A percentile compares a stretch with the other conserved stretches of the same genome.
Evolutionary conservation across 768 basidiomycete species (phyloP).

Genomic region (Boletus subcaerulescens): DNA sequence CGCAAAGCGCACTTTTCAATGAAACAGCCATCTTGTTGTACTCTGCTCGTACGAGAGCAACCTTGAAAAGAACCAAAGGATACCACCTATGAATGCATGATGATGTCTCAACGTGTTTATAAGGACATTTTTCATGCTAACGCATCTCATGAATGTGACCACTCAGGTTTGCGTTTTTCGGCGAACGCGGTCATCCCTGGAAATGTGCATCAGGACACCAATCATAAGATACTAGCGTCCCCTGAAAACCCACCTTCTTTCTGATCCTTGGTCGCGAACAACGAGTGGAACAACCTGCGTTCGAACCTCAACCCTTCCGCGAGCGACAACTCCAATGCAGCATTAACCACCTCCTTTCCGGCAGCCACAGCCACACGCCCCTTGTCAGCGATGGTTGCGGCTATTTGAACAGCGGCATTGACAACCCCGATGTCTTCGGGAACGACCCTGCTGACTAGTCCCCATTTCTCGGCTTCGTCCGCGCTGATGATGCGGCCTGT

Average conservation of each 20-base stretch:
- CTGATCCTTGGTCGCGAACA: constrained; percentile 93
- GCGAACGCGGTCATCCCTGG: constrained; percentile 93
- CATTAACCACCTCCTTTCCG: constrained; percentile 92
- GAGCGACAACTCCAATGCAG: constrained; percentile 81
- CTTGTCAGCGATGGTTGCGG: constrained; percentile 74
- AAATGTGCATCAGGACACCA: not conserved
- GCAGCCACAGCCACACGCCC: constrained; percentile 81
- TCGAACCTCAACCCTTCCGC: constrained; percentile 85
- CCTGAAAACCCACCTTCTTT: constrained; percentile 72
- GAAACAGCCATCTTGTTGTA: too few species aligned
- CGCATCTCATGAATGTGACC: constrained; percentile 49
- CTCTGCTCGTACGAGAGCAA: not conserved
- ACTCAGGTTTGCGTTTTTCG: constrained; percentile 87
- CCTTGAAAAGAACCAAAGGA: not conserved
- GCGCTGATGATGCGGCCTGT: constrained; percentile 84
- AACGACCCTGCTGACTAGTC: constrained; percentile 81
- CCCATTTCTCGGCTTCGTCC: constrained; percentile 82
- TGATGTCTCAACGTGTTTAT: not conserved
- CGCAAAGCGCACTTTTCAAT: too few species aligned
- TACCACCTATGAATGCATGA: not conserved
- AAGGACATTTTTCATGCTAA: not conserved
- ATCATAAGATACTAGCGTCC: not conserved
- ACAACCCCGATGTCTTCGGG: constrained; percentile 78
- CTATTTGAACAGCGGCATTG: constrained; percentile 82
- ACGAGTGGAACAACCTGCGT: constrained; percentile 82